Evolutionary conservation across 768 basidiomycete genomes (phyloP).

Genomic region (Lactarius hengduanensis): DNA sequence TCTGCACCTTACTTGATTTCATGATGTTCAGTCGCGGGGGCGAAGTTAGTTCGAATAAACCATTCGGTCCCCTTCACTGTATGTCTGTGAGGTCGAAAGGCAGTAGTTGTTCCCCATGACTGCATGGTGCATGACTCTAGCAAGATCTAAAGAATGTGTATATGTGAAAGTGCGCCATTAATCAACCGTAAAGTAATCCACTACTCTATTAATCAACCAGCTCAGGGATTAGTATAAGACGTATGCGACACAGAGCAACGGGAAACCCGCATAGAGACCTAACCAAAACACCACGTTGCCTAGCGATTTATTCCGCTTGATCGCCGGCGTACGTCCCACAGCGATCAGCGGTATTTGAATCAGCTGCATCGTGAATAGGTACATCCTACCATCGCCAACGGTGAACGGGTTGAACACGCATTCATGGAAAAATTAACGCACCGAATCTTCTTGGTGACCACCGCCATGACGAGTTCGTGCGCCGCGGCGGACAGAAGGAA

Average conservation of each 20-base stretch:
- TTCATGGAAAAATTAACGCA: constrained; percentile 35
- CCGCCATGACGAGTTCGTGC: constrained; percentile 95
- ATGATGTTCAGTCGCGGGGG: no score
- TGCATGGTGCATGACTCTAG: no score
- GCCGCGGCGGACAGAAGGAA: constrained; percentile 87
- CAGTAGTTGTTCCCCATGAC: no score
- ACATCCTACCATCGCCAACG: constrained; percentile 52
- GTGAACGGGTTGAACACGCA: neutral
- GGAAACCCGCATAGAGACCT: constrained; percentile 90
- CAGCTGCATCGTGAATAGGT: constrained; percentile 75
- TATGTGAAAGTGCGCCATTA: neutral
- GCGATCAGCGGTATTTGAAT: constrained; percentile 91
- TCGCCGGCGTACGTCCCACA: constrained; percentile 67
- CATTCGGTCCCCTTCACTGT: no score
- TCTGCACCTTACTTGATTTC: neutral
- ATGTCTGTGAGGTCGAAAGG: no score
- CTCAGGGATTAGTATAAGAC: constrained; percentile 47
- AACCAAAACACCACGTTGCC: constrained; percentile 93
- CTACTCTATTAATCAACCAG: neutral
- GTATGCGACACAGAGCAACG: constrained; percentile 82
- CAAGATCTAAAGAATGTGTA: neutral
- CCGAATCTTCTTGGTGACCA: constrained; percentile 92
- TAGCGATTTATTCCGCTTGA: constrained; percentile 79
- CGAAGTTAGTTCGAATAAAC: no score
- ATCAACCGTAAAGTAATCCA: neutral